Conservation (phyloP, 2,329 filamentous ascomycete species). For the Blastomyces parvus region DNA sequence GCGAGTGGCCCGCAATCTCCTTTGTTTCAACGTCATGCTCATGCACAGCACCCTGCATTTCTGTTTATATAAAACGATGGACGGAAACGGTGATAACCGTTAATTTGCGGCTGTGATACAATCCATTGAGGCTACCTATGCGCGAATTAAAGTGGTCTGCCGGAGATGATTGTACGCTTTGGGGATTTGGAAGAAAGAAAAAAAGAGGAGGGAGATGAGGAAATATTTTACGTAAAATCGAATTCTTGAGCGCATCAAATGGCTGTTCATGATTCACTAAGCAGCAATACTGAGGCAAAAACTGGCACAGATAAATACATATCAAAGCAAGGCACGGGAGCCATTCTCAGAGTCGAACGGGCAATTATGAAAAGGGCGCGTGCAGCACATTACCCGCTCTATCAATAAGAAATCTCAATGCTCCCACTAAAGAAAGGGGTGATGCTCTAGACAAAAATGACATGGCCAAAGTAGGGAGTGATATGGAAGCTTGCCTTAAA, state of each 20-base stretch:
- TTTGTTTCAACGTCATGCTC: neutral
- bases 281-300: neutral
- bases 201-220: neutral
- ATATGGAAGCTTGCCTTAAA: constrained; percentile 43
- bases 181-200: neutral
- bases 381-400: neutral
- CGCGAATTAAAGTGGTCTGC: neutral
- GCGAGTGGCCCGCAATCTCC: neutral
- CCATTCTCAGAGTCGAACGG: neutral
- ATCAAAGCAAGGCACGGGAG: neutral
- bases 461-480: constrained; percentile 39
- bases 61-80: neutral
- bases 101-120: neutral
- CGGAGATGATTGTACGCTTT: neutral
- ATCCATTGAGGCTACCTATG: neutral
- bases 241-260: neutral
- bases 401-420: neutral
- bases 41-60: neutral
- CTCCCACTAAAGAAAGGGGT: too few species aligned
- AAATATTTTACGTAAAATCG: neutral
- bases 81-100: neutral
- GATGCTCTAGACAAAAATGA: constrained; percentile 28
- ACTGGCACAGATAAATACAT: neutral
- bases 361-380: neutral
- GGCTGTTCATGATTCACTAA: neutral